These are phyloP conservation scores for Yarrowia osloensis DNA, from an alignment of 805 yeast species.

Conservation along the genomic window DNA sequence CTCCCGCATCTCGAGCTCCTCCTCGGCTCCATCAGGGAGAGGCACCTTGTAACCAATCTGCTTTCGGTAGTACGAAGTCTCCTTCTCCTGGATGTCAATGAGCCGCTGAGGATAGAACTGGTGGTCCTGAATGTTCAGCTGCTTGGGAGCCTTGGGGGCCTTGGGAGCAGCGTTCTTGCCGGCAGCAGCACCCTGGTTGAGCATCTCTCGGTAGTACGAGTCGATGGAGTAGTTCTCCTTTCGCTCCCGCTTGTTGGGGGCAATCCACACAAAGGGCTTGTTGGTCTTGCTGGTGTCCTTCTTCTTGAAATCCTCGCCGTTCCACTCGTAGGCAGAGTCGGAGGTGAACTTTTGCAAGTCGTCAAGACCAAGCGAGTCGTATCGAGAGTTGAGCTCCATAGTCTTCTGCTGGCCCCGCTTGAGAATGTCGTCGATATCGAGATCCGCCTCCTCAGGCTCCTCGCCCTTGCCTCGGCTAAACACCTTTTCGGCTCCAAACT, in stretches of 20 bases:
- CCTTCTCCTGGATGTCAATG: constrained; percentile 73
- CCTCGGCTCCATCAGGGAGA: constrained; percentile 49
- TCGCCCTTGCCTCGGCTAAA: constrained; percentile 47
- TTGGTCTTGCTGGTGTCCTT: constrained; percentile 41
- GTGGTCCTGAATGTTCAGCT: constrained; percentile 77
- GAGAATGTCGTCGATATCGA: constrained; percentile 71
- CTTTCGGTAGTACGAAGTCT: constrained; percentile 74
- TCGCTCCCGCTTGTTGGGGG: constrained; percentile 68
- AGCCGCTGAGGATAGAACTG: constrained; percentile 80
- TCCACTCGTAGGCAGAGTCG: constrained; percentile 93
- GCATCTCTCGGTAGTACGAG: constrained; percentile 77
- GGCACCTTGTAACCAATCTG: constrained; percentile 65
- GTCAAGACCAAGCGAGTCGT: constrained; percentile 82
- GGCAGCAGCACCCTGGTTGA: constrained; percentile 63
- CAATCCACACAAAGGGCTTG: constrained; percentile 63
- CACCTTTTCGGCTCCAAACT: constrained; percentile 90
- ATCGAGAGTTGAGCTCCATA: constrained; percentile 72
- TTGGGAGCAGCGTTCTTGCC: constrained; percentile 42
- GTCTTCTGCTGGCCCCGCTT: constrained; percentile 82
- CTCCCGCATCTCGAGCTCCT: constrained; percentile 50
- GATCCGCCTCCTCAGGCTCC: constrained; percentile 46
- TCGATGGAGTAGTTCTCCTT: constrained; percentile 78
- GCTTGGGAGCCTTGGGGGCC: constrained; percentile 82
- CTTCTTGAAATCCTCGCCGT: constrained; percentile 81
- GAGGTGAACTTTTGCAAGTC: constrained; percentile 90